These are phyloP conservation scores for Eucalyptus sp. DNA, from an alignment of 345 rosid species.

Conservation along the genomic window DNA sequence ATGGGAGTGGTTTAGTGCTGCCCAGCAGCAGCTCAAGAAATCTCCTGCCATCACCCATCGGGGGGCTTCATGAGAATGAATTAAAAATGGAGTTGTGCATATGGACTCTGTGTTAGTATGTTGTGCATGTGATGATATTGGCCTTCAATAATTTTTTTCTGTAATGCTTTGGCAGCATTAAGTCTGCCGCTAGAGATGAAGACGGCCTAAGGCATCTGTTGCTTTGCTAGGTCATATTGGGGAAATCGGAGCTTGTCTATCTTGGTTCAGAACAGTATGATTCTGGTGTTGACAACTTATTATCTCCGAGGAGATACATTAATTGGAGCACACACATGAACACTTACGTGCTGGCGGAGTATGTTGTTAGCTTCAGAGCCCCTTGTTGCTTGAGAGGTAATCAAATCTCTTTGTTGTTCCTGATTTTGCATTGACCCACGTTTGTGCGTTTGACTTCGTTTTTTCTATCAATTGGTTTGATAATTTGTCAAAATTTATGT, in stretches of 20 bases:
- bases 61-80: not conserved
- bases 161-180: not conserved
- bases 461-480: not conserved
- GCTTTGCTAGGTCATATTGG: constrained; percentile 43
- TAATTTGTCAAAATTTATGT: not conserved
- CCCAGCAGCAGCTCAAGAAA: not conserved
- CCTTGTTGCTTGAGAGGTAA: not conserved
- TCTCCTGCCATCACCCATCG: not conserved
- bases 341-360: not conserved
- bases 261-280: constrained; percentile 35
- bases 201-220: constrained; percentile 58
- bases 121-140: not conserved
- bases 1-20: not conserved
- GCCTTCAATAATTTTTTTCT: not conserved
- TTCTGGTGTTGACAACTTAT: constrained; percentile 2
- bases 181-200: constrained; percentile 24
- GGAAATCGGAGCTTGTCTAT: constrained; percentile 48
- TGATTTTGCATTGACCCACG: not conserved
- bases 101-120: not conserved
- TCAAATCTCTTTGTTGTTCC: not conserved
- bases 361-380: not conserved
- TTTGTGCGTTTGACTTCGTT: not conserved
- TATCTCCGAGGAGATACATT: not conserved
- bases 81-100: no score
- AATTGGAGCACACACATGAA: constrained; percentile 7